Base-by-base conservation (phyloP, 192 early-diverging fungal genomes). In the Entomortierella chlamydospora region DNA sequence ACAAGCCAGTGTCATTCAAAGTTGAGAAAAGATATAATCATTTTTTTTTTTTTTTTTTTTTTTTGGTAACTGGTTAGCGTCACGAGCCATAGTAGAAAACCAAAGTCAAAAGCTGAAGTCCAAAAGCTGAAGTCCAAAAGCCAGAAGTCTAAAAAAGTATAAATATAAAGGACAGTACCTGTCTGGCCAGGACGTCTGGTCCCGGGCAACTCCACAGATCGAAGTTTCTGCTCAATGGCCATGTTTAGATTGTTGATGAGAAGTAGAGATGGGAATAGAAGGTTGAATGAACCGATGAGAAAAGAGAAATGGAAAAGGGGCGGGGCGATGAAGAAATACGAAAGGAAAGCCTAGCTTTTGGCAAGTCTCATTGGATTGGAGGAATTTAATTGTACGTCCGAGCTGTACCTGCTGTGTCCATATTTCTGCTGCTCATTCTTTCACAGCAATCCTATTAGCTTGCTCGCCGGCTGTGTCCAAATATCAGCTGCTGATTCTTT, bases 101-200 rank as follows among this genome's bases (percentile, higher is more conserved):
- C 6, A 6, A 53, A n/a, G 28, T 39, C 5, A 29, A 30, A 15
- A 30, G n/a, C 11, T 37, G 18, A 54, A 34, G 29, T 5, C 41
- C 25, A 67, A 7, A 47, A 39, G 25, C 4, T 42, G 20, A 22
- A 8, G 6, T n/a, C 23, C 31, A 10, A 28, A 51, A 23, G 26
- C 25, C 4, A 30, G 18, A 37, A 1, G 23, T 10, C 17, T 25
- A 8, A 33, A 30, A 30, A 63, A 13, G 7, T 18, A 41, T 6
- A 59, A 23, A n/a, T 22, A 33, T 1, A 6, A 25, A 6, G 15
- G 11, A 26, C 5, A 18, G 57, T 68, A 88, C 87, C 86, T 2
- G 88, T 86, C 68, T 86, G 83, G n/a, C 88, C 88, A 47, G 83
- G 82, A 22, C 81, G 68, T 54, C 78, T 67, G 9, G 81, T 78